A percentile compares a stretch with the other conserved stretches of the same genome.
Evolutionary conservation across 2,329 filamentous ascomycete genomes (phyloP).

Genomic region (Xylariales sp.): DNA sequence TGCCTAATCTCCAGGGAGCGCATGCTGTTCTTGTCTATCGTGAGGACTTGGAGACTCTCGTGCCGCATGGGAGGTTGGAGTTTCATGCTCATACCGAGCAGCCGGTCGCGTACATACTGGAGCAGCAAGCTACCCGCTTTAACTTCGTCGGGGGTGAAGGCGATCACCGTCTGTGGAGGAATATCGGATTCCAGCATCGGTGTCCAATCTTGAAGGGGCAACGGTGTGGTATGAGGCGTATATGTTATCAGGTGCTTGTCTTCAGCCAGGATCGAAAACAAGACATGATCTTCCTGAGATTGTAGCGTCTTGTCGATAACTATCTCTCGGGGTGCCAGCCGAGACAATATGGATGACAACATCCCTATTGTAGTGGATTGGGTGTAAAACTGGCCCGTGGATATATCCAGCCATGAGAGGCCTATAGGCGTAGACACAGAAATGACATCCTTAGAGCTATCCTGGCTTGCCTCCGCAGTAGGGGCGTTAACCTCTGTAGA

Average conservation of each 20-base stretch:
- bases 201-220: slow-evolving; percentile 61
- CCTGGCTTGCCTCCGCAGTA: background rate
- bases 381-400: slow-evolving; percentile 90
- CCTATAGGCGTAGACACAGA: slow-evolving; percentile 40
- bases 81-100: slow-evolving; percentile 74
- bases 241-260: slow-evolving; percentile 76
- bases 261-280: slow-evolving; percentile 67
- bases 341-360: slow-evolving; percentile 75
- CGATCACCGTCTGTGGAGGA: slow-evolving; percentile 40
- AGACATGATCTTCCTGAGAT: slow-evolving; percentile 50
- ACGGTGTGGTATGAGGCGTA: slow-evolving; percentile 43
- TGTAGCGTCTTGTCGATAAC: slow-evolving; percentile 66
- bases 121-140: slow-evolving; percentile 76
- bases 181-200: slow-evolving; percentile 74
- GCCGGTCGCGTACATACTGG: slow-evolving; percentile 74
- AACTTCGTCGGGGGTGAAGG: slow-evolving; percentile 67
- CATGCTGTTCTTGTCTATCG: slow-evolving; percentile 87
- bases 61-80: slow-evolving; percentile 78
- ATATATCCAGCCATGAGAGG: slow-evolving; percentile 90
- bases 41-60: slow-evolving; percentile 73
- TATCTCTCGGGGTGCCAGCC: slow-evolving; percentile 80
- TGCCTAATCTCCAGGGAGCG: slow-evolving; percentile 83
- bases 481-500: slow-evolving; percentile 5
- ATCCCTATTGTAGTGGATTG: slow-evolving; percentile 68
- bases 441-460: slow-evolving; percentile 10